Evolutionary conservation across 1,284 basidiomycete species (phyloP), one percentile per base, ranked within the genome.

Genomic region (Rhodotorula sp.): DNA sequence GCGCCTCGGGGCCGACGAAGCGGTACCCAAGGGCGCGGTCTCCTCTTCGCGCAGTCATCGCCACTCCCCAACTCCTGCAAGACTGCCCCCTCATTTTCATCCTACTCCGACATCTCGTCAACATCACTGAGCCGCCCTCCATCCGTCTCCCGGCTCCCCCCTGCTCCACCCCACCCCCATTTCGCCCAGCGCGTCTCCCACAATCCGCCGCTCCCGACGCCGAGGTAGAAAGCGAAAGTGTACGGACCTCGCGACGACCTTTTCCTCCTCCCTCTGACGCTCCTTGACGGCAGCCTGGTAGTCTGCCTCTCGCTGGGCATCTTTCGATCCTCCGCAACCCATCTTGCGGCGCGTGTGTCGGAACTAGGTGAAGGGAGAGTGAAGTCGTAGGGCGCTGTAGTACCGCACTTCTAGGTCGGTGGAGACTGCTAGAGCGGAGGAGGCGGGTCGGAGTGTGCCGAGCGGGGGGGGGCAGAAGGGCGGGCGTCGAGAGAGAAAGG

Each of bases 261-360:
- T 67, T 52, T 70, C 67, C 62, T 73, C 66, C 56, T 73, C 71
- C 22, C 54, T 46, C 51, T 59, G 29, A 20, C 59, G 58, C 54
- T 67, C 71, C 63, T 64, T 29, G 20, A 73, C 64, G 4, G 69
- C 74, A 13, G 29, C 48, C 52, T 75, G 62, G 67, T 71, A 73
- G 29, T 73, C 67, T 11, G 57, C 65, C 59, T 75, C 71, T 27
- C n/a, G 44, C 61, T 64, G 64, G 8, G 66, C 68, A 36, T 70
- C 71, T 52, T 74, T 73, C 22, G 74, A 75, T 30, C 59, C 61
- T 19, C 74, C 74, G 67, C 74, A 75, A 34, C 74, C 74, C 74
- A 75, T 74, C 30, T 29, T 57, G 20, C 7, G 39, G 4, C 15
- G 11, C 2, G 20, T 54, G 20, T 19, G 30, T 34, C 30, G 30